phyloP scores from a whole-genome alignment of 352 stramenopile genomes.

The Globisporangium barbulae region DNA sequence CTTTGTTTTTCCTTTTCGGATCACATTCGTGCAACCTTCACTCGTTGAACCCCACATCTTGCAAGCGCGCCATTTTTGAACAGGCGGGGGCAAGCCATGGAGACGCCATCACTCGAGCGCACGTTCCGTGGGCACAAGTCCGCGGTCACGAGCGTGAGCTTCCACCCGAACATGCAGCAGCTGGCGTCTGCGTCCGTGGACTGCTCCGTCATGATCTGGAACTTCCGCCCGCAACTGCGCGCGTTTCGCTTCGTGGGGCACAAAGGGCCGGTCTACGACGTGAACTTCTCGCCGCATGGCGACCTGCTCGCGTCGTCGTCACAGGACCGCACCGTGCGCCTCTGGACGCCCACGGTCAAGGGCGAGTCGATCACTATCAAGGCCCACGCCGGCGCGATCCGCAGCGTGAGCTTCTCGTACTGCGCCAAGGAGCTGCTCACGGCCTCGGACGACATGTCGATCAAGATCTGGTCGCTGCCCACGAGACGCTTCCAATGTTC shows the following conservation, averaged over 20 bases:
- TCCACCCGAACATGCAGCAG: constrained; percentile 86
- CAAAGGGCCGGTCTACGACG: constrained; percentile 68
- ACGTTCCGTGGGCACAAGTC: constrained; percentile 87
- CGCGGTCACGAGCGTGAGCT: constrained; percentile 71
- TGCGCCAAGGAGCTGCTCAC: constrained; percentile 83
- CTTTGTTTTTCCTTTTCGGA: neutral
- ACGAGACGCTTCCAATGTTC: constrained; percentile 84
- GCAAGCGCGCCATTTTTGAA: constrained; percentile 10
- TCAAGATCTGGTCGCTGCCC: constrained; percentile 89
- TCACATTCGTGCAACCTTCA: constrained; percentile 14
- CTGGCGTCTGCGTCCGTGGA: constrained; percentile 79
- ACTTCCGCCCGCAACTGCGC: constrained; percentile 81
- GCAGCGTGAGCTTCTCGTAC: constrained; percentile 83
- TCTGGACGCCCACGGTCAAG: constrained; percentile 87
- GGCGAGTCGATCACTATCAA: constrained; percentile 71
- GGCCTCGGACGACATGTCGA: constrained; percentile 90
- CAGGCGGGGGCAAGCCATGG: constrained; percentile 3
- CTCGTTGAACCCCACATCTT: constrained; percentile 3
- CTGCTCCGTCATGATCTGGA: constrained; percentile 90
- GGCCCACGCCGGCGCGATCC: constrained; percentile 60
- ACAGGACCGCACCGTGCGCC: constrained; percentile 87
- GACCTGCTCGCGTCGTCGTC: constrained; percentile 85
- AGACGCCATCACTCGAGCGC: constrained; percentile 70
- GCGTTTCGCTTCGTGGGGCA: constrained; percentile 83
- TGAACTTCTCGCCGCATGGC: constrained; percentile 79